Base-by-base conservation (phyloP, 202 grass and related monocot species). In the Zoysia matrella region DNA sequence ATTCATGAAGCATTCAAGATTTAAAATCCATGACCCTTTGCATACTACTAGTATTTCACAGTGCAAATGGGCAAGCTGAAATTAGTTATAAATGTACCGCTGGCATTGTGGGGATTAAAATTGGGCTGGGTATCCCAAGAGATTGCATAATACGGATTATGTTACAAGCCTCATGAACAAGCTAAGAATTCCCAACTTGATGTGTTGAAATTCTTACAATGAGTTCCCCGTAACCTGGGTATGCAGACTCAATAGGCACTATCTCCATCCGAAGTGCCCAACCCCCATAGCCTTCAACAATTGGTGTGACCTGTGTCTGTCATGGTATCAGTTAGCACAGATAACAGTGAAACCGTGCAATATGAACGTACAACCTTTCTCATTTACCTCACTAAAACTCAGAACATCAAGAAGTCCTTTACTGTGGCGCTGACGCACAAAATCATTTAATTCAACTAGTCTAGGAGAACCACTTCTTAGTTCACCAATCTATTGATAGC, bases 201-300 rank as follows among this genome's bases (percentile, higher is more conserved):
- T 67, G 39, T 52, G 67, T 2, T 47, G 86, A 8, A 47, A 64
- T 36, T 85, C 95, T 95, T 90, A 98, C 92, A 67, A 98, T 82
- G 3, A 98, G 92, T 65, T 98, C 92, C 61, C 92, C 95, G 41
- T 88, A 98, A 73, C 95, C 92, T 72, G 95, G 95, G 79, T 95
- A 98, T 78, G 95, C 95, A 85, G 95, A 98, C 86, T 98, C 95
- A 60, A 98, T 98, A 3, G 95, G 90, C 64, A 98, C 95, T 79
- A 98, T 85, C 84, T 98, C 95, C 89, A 93, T 83, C 10, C 95
- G 84, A 57, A 98, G 83, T 65, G 92, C 95, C 95, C 92, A 98
- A 67, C 95, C 95, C 53, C 95, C 92, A 90, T 95, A 98, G 71
- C 95, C 95, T 90, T 98, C 95, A 64, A 98, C 92, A 81, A 98